Base-by-base conservation (phyloP, 2,329 filamentous ascomycete species). In the Rhynchosporium agropyri region DNA sequence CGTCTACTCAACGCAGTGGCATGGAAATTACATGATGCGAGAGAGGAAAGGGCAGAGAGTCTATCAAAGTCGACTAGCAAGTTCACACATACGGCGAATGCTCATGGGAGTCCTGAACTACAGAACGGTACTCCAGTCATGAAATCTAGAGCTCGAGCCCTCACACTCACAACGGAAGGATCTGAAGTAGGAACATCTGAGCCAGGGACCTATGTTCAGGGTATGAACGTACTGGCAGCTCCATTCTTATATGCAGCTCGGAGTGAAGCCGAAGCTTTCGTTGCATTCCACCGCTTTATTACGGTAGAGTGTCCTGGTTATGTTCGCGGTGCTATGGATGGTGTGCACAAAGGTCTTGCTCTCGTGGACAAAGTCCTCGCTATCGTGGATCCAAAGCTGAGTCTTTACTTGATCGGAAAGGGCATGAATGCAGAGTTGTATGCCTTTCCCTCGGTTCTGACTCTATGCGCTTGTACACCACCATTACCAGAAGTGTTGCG, bases 171-270 rank as follows among this genome's bases (percentile, higher is more conserved):
- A 1, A 88, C 84, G 0, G 86, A 89, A 72, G 82, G 86, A 65
- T 83, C 88, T 68, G 86, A 89, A 66, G 79, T 80, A 6, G 83
- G 83, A 62, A 80, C 79, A 2, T 78, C 79, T 38, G 89, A 91
- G 70, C 84, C 91, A 10, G 91, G 92, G 38, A 93, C 91, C 46
- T 99, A 99, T 72, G 94, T 99, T 2, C 95, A 99, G 77, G 95
- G 95, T 69, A 98, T 99, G 94, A 99, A 99, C 74, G 95, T 99
- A 46, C 84, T 99, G 15, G 94, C 93, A 9, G 95, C 95, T 0
- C 95, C 95, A 0, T 97, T 99, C 74, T 82, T 99, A 51, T 99
- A 99, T 75, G 92, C 92, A 4, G 93, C 95, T 1, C 88, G 92
- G 63, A 97, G 92, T 75, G 95, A 99, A 78, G 89, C 93, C 6